Conservation (phyloP, 2,329 filamentous ascomycete species). For the Fusarium agapanthi region DNA sequence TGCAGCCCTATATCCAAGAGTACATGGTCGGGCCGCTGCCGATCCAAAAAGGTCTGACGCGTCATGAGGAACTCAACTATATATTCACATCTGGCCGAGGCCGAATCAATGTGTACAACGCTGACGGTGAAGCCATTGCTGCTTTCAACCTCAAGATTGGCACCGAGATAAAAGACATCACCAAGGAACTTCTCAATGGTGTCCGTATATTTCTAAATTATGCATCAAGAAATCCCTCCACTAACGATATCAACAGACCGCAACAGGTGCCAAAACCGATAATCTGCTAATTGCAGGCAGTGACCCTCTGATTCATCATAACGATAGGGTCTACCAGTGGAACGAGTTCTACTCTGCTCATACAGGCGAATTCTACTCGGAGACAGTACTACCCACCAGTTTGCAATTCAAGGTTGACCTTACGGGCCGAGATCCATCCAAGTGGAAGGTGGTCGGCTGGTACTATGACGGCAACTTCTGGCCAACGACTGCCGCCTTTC, state of each 20-base stretch:
- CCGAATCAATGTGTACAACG: constrained; percentile 37
- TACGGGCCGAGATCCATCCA: constrained; percentile 58
- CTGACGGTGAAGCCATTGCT: constrained; percentile 19
- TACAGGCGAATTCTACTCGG: constrained; percentile 47
- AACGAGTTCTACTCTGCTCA: constrained; percentile 54
- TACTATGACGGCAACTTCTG: constrained; percentile 63
- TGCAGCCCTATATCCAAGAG: constrained; percentile 48
- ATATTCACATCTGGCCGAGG: constrained; percentile 47
- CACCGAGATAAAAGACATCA: constrained; percentile 8
- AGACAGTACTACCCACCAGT: constrained; percentile 56
- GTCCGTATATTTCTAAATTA: background rate
- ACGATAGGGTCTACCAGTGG: constrained; percentile 57
- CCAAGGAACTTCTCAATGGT: constrained; percentile 25
- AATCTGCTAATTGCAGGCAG: constrained; percentile 27
- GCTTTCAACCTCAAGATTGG: constrained; percentile 18
- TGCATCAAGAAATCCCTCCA: fast-evolving
- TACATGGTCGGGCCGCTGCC: constrained; percentile 53
- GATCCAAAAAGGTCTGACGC: constrained; percentile 45
- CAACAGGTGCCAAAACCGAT: constrained; percentile 11
- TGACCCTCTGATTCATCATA: constrained; percentile 48
- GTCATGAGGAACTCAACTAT: constrained; percentile 52
- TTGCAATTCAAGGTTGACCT: constrained; percentile 57
- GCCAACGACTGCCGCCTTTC: constrained; percentile 55
- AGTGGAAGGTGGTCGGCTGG: constrained; percentile 62
- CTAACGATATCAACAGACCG: constrained; percentile 6